A percentile compares a stretch with the other conserved stretches of the same genome.
These are phyloP conservation scores for Cytospora schulzeri DNA, from an alignment of 2,329 filamentous ascomycete species.

Conservation along the genomic window DNA sequence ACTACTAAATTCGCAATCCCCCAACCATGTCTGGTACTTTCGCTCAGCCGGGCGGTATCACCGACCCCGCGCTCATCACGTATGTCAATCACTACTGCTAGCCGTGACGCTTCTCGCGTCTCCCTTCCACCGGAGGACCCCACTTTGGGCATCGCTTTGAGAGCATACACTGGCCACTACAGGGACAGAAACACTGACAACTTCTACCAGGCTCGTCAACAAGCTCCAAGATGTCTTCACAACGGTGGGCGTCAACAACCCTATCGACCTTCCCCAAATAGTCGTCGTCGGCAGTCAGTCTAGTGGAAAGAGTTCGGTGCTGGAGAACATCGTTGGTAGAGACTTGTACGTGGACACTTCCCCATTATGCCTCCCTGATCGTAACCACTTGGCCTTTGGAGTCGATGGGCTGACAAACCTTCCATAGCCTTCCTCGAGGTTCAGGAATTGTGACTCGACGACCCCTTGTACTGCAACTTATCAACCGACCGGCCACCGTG, in stretches of 20 bases:
- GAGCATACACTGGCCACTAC: background rate
- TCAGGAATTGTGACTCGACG: conserved; percentile 96
- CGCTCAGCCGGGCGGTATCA: conserved; percentile 57
- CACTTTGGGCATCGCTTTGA: background rate
- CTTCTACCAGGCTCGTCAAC: conserved; percentile 75
- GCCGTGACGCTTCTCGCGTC: conserved; percentile 14
- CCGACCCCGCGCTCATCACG: conserved; percentile 69
- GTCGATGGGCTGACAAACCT: conserved; percentile 3
- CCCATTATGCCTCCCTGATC: background rate
- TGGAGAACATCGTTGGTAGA: conserved; percentile 98
- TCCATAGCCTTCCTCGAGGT: conserved; percentile 82
- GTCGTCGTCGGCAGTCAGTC: conserved; percentile 98
- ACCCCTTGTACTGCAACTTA: conserved; percentile 94
- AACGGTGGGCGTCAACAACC: conserved; percentile 97
- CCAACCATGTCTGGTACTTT: conserved; percentile 27
- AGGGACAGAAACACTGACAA: conserved; percentile 10
- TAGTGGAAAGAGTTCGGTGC: conserved; percentile 97
- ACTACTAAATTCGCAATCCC: background rate
- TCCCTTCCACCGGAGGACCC: background rate
- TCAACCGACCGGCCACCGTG: conserved; percentile 73
- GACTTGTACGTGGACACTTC: conserved; percentile 76
- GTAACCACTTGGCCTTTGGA: background rate
- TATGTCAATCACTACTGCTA: conserved; percentile 39
- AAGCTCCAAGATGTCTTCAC: conserved; percentile 99
- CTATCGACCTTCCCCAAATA: conserved; percentile 98